Conservation (phyloP, 495 filamentous ascomycete species). For the Echria macrotheca region DNA sequence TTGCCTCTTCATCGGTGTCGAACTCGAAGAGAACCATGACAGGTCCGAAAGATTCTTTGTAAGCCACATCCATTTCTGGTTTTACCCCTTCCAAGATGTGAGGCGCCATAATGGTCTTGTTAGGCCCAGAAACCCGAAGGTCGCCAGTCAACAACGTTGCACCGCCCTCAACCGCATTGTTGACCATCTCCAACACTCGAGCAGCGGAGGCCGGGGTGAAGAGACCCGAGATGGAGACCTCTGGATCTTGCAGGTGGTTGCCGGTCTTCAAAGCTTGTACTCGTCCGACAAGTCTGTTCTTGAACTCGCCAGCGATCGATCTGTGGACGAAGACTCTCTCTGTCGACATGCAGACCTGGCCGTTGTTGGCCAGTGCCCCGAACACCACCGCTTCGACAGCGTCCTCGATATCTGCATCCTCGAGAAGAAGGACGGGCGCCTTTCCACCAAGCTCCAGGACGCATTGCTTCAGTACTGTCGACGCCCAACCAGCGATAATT, state of each 20-base stretch:
- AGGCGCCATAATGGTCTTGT: slow-evolving; percentile 23
- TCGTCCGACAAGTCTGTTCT: slow-evolving; percentile 17
- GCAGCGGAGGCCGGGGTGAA: slow-evolving; percentile 47
- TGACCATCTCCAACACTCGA: slow-evolving; percentile 52
- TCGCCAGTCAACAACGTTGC: slow-evolving; percentile 28
- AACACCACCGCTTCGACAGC: slow-evolving; percentile 30
- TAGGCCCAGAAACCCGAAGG: slow-evolving; percentile 19
- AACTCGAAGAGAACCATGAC: slow-evolving; percentile 25
- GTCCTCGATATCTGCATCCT: slow-evolving; percentile 30
- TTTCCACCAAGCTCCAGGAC: slow-evolving; percentile 39
- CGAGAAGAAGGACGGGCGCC: slow-evolving; percentile 29
- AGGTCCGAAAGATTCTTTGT: slow-evolving; percentile 32
- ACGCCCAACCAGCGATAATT: slow-evolving; percentile 42
- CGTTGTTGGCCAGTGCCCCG: slow-evolving; percentile 26
- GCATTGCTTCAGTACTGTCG: slow-evolving; percentile 52
- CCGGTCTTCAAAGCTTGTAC: slow-evolving; percentile 21
- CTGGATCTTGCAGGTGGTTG: slow-evolving; percentile 34
- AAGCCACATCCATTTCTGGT: slow-evolving; percentile 27
- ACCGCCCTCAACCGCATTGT: slow-evolving; percentile 44
- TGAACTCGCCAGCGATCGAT: slow-evolving; percentile 25
- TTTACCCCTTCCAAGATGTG: slow-evolving; percentile 29
- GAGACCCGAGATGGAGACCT: slow-evolving; percentile 45
- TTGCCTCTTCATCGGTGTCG: slow-evolving; percentile 28
- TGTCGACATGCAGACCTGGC: slow-evolving; percentile 37
- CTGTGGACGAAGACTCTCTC: slow-evolving; percentile 28